phyloP scores from a whole-genome alignment of 2,329 filamentous ascomycete genomes.

The Fusarium anguioides region DNA sequence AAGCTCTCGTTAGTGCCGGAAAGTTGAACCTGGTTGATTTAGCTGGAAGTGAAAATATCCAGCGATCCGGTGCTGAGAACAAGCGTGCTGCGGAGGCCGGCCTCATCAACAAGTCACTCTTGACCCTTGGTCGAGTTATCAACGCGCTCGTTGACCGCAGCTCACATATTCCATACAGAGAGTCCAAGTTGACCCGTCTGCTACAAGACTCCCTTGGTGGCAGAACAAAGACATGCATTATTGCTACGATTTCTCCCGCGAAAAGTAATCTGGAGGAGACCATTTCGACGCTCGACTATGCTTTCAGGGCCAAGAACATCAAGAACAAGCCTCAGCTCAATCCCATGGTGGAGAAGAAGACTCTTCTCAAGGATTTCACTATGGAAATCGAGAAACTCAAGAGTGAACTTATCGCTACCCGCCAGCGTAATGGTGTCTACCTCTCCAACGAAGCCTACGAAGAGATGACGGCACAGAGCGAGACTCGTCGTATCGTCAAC shows the following conservation, averaged over 20 bases:
- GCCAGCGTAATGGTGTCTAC: conserved; percentile 95
- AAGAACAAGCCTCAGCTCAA: conserved; percentile 98
- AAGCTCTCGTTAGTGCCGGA: conserved; percentile 89
- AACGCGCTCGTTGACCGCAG: conserved; percentile 94
- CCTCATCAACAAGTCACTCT: conserved; percentile 95
- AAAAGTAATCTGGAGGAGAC: conserved; percentile 98
- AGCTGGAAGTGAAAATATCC: conserved; percentile 97
- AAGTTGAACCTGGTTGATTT: conserved; percentile 97
- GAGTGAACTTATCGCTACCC: conserved; percentile 89
- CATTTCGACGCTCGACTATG: conserved; percentile 97
- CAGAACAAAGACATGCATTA: conserved; percentile 97
- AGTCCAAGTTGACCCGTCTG: conserved; percentile 94
- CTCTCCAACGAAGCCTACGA: conserved; percentile 89
- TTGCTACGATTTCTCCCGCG: conserved; percentile 93
- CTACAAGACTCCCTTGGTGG: conserved; percentile 97
- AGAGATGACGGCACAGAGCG: conserved; percentile 89
- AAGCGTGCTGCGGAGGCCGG: conserved; percentile 96
- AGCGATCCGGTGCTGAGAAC: conserved; percentile 96
- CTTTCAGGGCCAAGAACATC: conserved; percentile 98
- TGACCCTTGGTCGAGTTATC: conserved; percentile 95
- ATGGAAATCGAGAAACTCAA: conserved; percentile 94
- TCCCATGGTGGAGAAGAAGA: conserved; percentile 91
- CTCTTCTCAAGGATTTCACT: conserved; percentile 88
- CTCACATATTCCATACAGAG: conserved; percentile 88
- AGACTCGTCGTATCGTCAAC: conserved; percentile 88